A percentile compares a stretch with the other conserved stretches of the same genome.
phyloP scores from a whole-genome alignment of 139 green algal species.

The Dunaliella primolecta region DNA sequence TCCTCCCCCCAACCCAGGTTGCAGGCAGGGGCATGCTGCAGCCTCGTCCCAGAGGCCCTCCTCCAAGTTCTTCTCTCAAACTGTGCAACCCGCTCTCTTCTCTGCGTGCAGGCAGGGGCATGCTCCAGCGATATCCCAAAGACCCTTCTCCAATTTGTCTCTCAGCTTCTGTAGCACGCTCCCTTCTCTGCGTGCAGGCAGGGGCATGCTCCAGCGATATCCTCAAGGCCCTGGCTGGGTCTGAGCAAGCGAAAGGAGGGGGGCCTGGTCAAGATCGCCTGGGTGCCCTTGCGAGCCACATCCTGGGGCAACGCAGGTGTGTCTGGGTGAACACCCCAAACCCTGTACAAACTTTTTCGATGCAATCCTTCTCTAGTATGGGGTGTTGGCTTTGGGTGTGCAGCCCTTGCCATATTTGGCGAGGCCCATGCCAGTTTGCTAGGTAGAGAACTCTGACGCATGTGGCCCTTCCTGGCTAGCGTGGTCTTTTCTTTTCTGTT shows the following conservation, averaged over 20 bases:
- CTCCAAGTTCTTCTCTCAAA: not conserved
- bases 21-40: not conserved
- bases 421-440: not conserved
- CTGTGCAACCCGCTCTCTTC: too few species aligned
- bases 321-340: too few species aligned
- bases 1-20: too few species aligned
- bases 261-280: slow-evolving; percentile 61
- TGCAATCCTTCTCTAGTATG: too few species aligned
- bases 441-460: not conserved
- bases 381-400: not conserved
- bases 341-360: too few species aligned
- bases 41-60: not conserved
- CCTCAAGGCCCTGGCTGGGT: slow-evolving; percentile 28
- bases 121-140: not conserved
- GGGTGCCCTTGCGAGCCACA: slow-evolving; percentile 63
- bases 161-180: not conserved
- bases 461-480: not conserved
- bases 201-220: slow-evolving; percentile 25
- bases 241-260: slow-evolving; percentile 39
- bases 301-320: slow-evolving; percentile 71
- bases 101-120: slow-evolving; percentile 27
- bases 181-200: slow-evolving; percentile 20
- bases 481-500: too few species aligned
- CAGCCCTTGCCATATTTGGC: not conserved
- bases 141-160: too few species aligned